Base-by-base conservation (phyloP, 495 filamentous ascomycete genomes). In the Staphylotrichum longicolle region DNA sequence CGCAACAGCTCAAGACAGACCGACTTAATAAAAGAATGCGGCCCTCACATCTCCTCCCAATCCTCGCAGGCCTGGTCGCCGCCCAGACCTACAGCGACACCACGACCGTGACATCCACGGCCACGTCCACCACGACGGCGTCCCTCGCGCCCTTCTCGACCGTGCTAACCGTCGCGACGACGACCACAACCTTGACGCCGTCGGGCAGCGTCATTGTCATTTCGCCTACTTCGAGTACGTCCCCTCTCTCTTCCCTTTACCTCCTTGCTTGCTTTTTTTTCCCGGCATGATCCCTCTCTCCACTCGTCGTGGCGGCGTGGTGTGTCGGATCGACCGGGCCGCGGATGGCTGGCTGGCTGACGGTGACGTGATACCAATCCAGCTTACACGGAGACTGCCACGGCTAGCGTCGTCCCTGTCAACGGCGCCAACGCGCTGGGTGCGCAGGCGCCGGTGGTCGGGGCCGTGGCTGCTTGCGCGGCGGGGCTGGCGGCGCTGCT, bases 71-170 rank as follows among this genome's bases (percentile, higher is more conserved):
- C 51, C 33, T 55, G 15, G 55, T 54, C 2, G 58, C 54, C 0
- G 66, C 63, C n/a, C 60, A 66, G 49, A 85, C 86, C 70, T 82
- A 87, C 68, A 86, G 83, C 49, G 85, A 86, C 70, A 85, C 83
- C 5, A 83, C 82, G 55, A 85, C 87, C 68, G 83, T 86, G 68
- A 86, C 85, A 44, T 85, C 86, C 68, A 86, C 84, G 1, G 72
- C 87, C 32, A 83, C 84, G 37, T 7, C 10, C 10, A 39, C 37
- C 37, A 10, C 5, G 10, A 39, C 37, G 37, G 37, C 37, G 1
- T 39, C 37, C 6, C 6, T 39, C 10, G 2, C 5, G 37, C 37
- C 37, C 6, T 39, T 7, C 15, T 66, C 86, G 57, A 77, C 88
- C 49, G 78, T 41, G 11, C 53, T 45, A 14, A 44, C 32, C 32